phyloP scores from a whole-genome alignment of 1,284 basidiomycete species.

The Mixia osmundae region DNA sequence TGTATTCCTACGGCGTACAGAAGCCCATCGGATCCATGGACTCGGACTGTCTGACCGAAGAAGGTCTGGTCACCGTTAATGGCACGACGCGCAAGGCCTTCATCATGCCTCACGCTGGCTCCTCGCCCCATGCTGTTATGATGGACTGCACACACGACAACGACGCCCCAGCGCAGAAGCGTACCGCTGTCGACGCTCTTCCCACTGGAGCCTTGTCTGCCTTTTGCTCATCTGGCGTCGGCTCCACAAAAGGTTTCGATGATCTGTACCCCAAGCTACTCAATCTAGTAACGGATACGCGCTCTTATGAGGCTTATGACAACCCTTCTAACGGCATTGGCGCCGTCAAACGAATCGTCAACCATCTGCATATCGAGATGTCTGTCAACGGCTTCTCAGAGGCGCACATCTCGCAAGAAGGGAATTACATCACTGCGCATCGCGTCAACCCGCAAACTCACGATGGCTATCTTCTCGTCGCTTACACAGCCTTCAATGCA shows the following conservation, averaged over 20 bases:
- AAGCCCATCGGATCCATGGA: slow-evolving; percentile 93
- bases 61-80: slow-evolving; percentile 41
- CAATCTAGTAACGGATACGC: slow-evolving; percentile 58
- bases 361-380: slow-evolving; percentile 74
- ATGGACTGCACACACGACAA: slow-evolving; percentile 94
- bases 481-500: slow-evolving; percentile 66
- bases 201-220: slow-evolving; percentile 68
- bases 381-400: slow-evolving; percentile 54
- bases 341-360: slow-evolving; percentile 55
- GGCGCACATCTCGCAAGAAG: slow-evolving; percentile 80
- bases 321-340: slow-evolving; percentile 33
- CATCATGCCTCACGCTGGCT: slow-evolving; percentile 57
- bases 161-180: slow-evolving; percentile 64
- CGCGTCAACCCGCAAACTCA: slow-evolving; percentile 73
- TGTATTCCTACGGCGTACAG: slow-evolving; percentile 67
- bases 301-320: slow-evolving; percentile 38
- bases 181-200: slow-evolving; percentile 77
- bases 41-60: slow-evolving; percentile 42
- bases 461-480: slow-evolving; percentile 69
- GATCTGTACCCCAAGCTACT: slow-evolving; percentile 82
- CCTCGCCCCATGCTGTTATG: slow-evolving; percentile 64
- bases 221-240: slow-evolving; percentile 62
- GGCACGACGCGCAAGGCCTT: slow-evolving; percentile 47
- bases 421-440: slow-evolving; percentile 69
- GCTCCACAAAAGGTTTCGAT: slow-evolving; percentile 85